Evolutionary conservation across 2,329 filamentous ascomycete species (phyloP).

Genomic region (Aschersonia sp.): DNA sequence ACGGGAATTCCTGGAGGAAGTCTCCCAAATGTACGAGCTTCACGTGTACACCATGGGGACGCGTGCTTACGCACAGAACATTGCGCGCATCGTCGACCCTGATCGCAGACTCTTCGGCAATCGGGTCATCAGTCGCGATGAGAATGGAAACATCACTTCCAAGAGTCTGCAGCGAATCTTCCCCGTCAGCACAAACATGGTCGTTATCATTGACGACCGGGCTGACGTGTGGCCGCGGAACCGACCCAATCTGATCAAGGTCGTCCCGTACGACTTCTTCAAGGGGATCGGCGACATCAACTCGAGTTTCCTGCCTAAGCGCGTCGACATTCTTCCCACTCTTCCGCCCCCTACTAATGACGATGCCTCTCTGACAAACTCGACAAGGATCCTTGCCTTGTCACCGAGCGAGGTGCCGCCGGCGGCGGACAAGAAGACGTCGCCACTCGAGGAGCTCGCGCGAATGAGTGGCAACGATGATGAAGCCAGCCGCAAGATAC

Average conservation of each 20-base stretch:
- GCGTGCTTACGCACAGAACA: slow-evolving; percentile 83
- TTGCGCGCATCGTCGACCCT: slow-evolving; percentile 86
- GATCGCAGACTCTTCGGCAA: slow-evolving; percentile 83
- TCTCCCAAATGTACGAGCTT: slow-evolving; percentile 76
- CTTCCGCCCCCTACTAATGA: slow-evolving; percentile 1
- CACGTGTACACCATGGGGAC: slow-evolving; percentile 99
- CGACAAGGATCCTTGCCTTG: too few relatives aligned
- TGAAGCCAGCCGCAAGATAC: slow-evolving; percentile 52
- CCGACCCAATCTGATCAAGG: slow-evolving; percentile 84
- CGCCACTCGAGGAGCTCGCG: slow-evolving; percentile 60
- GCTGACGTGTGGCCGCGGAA: slow-evolving; percentile 92
- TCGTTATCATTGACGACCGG: slow-evolving; percentile 95
- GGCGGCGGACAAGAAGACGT: slow-evolving; percentile 10
- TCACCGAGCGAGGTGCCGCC: too few relatives aligned
- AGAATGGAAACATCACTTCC: slow-evolving; percentile 83
- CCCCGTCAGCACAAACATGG: slow-evolving; percentile 96
- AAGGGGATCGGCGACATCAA: slow-evolving; percentile 98
- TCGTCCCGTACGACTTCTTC: slow-evolving; percentile 94
- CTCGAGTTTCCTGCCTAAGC: slow-evolving; percentile 86
- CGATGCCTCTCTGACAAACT: neutral
- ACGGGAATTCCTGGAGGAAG: slow-evolving; percentile 60
- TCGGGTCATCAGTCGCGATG: slow-evolving; percentile 88
- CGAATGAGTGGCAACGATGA: slow-evolving; percentile 61
- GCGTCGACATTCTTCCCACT: slow-evolving; percentile 33
- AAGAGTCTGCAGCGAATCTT: slow-evolving; percentile 88